Evolutionary conservation across 23 red algal genomes (phyloP), one percentile per base, ranked within the genome.

Genomic region (Gracilaria caudata): DNA sequence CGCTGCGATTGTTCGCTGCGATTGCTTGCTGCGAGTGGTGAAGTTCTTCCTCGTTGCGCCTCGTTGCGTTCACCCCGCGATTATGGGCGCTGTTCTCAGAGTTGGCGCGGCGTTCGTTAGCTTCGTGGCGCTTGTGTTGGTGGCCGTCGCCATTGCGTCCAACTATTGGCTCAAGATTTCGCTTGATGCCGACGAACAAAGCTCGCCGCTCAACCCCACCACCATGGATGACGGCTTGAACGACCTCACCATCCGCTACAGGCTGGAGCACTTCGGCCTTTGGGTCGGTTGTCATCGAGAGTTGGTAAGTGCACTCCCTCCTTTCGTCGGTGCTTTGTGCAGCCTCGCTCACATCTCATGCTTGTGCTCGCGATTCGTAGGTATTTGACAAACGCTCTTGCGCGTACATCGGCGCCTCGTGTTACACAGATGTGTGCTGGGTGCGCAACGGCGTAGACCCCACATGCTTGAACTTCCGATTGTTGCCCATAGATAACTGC

Each of bases 211-310:
- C 51, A 93, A 93, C 59, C 90, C 90, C 26, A 47, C 78, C 44
- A 49, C 51, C 11, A 34, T 68, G 32, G 85, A 93, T 49, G 58
- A 66, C 32, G 24, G 34, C 32, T 70, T 93, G 9, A 28, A 56
- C 47, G 82, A 61, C 63, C 82, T 86, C 34, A 80, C 64, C 59
- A 30, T 75, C 39, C 23, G 68, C 47, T 93, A 93, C 64, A 59
- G 80, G 29, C 57, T 84, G 26, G 21, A 80, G 14, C 64, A 86
- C 58, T 81, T 86, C 17, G 90, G 90, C 38, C 81, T 93, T 17
- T 93, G 90, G 90, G 81, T 93, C 59, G 80, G 80, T 8, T 93
- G 90, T 56, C 80, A 84, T 37, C 89, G 63, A 46, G 89, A 82
- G 30, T n/a, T 60, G 55, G 77, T 81, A 61, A 47, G 79, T 83